Conservation (phyloP, 106 monocot species). For the Platanthera zijinensis region DNA sequence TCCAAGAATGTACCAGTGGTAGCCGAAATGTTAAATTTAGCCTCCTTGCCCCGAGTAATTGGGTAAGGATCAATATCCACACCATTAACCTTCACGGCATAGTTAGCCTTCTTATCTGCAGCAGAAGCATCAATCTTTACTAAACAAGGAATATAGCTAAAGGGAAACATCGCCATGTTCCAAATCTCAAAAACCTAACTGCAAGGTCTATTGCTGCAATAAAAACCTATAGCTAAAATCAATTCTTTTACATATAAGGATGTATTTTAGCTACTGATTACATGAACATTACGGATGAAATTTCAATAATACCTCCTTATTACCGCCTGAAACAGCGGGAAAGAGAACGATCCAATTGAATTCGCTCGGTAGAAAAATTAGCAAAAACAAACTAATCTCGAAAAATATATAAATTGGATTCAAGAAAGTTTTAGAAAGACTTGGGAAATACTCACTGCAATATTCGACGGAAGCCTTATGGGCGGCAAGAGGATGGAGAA, state of each 20-base stretch:
- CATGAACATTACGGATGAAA: not conserved
- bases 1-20: conserved; percentile 2
- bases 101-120: conserved; percentile 17
- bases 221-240: not conserved
- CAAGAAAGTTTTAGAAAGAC: not conserved
- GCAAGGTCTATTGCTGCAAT: not conserved
- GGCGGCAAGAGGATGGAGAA: not conserved
- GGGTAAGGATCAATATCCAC: conserved; percentile 15
- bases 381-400: not conserved
- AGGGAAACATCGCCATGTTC: not conserved
- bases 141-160: not conserved
- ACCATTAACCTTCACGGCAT: conserved; percentile 18
- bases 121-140: not conserved
- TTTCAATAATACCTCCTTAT: not conserved
- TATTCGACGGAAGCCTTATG: conserved; percentile 2
- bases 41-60: conserved; percentile 7
- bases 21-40: conserved; percentile 11
- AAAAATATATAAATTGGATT: not conserved
- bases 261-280: not conserved
- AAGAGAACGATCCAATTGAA: not conserved
- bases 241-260: too few species aligned
- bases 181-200: not conserved
- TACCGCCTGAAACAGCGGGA: not conserved
- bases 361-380: not conserved
- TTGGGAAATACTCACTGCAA: conserved; percentile 7